These are phyloP conservation scores for Colletotrichum neosansevieriae DNA, from an alignment of 2,329 filamentous ascomycete genomes.

Conservation along the genomic window DNA sequence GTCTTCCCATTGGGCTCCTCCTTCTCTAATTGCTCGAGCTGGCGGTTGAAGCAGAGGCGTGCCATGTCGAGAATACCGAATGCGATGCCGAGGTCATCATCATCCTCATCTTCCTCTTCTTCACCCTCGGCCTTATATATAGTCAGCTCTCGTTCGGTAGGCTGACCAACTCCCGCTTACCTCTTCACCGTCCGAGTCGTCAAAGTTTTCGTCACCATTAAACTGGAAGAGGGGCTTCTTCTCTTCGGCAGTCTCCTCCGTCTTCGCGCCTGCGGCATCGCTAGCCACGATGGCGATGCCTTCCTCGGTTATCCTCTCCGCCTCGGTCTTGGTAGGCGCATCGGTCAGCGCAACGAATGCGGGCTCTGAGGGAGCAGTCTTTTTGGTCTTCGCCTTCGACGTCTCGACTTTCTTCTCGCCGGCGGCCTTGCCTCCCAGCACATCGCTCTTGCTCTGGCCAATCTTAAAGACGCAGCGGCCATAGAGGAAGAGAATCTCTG, in stretches of 20 bases:
- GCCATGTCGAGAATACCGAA: slow-evolving; percentile 89
- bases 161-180: slow-evolving; percentile 51
- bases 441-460: slow-evolving; percentile 93
- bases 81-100: slow-evolving; percentile 81
- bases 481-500: slow-evolving; percentile 94
- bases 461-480: slow-evolving; percentile 94
- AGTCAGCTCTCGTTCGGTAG: slow-evolving; percentile 31
- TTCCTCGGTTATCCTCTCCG: slow-evolving; percentile 60
- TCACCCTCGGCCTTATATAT: slow-evolving; percentile 50
- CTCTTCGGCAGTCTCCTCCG: slow-evolving; percentile 54
- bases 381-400: slow-evolving; percentile 53
- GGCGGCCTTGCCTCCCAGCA: slow-evolving; percentile 84
- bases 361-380: slow-evolving; percentile 49
- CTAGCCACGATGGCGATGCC: slow-evolving; percentile 58
- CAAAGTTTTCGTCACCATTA: slow-evolving; percentile 93
- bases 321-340: slow-evolving; percentile 50
- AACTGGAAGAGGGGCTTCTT: slow-evolving; percentile 92
- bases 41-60: slow-evolving; percentile 72
- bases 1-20: slow-evolving; percentile 55
- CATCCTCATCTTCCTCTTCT: slow-evolving; percentile 65
- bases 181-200: slow-evolving; percentile 82
- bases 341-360: slow-evolving; percentile 52
- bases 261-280: slow-evolving; percentile 56
- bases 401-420: slow-evolving; percentile 59
- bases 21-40: slow-evolving; percentile 57